Evolutionary conservation across 257 asterid species (phyloP).

Genomic region (Nicotiana paniculata): DNA sequence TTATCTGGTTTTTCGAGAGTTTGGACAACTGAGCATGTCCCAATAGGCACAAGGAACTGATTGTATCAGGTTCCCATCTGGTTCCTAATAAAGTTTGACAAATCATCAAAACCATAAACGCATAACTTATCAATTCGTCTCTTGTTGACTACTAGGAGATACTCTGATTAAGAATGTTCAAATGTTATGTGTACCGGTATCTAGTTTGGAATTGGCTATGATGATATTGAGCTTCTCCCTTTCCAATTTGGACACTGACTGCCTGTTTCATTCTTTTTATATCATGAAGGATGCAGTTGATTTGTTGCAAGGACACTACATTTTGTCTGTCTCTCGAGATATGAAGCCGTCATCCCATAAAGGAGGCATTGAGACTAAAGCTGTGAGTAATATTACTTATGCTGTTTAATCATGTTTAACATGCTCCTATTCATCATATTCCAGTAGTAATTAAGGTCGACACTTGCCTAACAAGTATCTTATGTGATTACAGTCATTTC

Average conservation of each 20-base stretch:
- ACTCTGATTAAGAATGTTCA: neutral
- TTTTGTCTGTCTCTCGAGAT: slow-evolving; percentile 70
- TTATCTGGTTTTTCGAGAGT: too few relatives aligned
- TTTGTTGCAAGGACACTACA: slow-evolving; percentile 68
- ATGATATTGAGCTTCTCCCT: neutral
- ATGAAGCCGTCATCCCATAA: slow-evolving; percentile 47
- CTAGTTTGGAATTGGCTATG: neutral
- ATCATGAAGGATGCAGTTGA: slow-evolving; percentile 76
- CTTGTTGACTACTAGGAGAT: neutral
- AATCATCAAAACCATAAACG: too few relatives aligned
- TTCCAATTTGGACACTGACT: slow-evolving; percentile 2
- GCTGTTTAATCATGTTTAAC: neutral
- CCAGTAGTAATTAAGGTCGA: too few relatives aligned
- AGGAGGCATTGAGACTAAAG: slow-evolving; percentile 54
- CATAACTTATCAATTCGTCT: neutral
- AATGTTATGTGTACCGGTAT: neutral
- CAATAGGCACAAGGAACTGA: too few relatives aligned
- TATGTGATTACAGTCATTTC: slow-evolving; percentile 65
- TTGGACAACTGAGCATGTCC: too few relatives aligned
- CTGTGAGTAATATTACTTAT: slow-evolving; percentile 45
- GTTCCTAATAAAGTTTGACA: too few relatives aligned
- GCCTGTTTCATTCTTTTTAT: neutral
- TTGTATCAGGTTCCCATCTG: too few relatives aligned
- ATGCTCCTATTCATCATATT: neutral
- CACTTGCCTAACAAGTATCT: neutral